Conservation (phyloP, 768 basidiomycete genomes). For the Lactarius pseudohatsudake region DNA sequence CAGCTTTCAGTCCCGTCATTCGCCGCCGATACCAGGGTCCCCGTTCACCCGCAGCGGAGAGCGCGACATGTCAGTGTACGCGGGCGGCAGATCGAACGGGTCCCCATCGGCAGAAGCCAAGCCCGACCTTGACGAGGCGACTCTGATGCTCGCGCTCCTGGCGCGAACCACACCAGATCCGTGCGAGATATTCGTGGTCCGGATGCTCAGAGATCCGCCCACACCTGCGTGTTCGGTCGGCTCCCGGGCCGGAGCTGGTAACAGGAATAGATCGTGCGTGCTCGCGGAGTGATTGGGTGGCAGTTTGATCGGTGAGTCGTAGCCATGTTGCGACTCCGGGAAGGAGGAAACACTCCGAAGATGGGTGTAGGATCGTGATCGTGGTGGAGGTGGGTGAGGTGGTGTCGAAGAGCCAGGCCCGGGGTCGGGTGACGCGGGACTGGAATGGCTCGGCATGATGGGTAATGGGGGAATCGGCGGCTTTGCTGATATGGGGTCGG, state of each 20-base stretch:
- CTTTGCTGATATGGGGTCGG: slow-evolving; percentile 14
- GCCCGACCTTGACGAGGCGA: background rate
- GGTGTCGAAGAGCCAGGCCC: no score
- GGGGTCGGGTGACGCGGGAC: background rate
- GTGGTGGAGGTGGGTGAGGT: background rate
- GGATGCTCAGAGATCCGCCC: slow-evolving; percentile 10
- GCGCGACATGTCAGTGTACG: slow-evolving; percentile 24
- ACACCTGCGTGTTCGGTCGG: background rate
- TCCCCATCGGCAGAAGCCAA: slow-evolving; percentile 3
- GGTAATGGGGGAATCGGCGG: background rate
- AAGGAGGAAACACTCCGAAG: background rate
- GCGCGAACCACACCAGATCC: background rate
- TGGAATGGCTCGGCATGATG: background rate
- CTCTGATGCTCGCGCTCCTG: slow-evolving; percentile 4
- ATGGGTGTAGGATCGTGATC: slow-evolving; percentile 10
- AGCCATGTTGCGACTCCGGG: background rate
- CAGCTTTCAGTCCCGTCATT: slow-evolving; percentile 1
- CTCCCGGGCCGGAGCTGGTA: background rate
- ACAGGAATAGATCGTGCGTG: background rate
- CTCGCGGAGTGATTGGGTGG: slow-evolving; percentile 21
- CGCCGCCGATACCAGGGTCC: background rate
- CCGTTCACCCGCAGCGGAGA: slow-evolving; percentile 6
- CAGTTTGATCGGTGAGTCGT: background rate
- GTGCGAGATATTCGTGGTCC: slow-evolving; percentile 7
- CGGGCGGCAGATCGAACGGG: slow-evolving; percentile 23